Percentiles rank a stretch among this genome's conserved stretches.
Conservation (phyloP, 116 monocot species). For the Thalassia testudinum region DNA sequence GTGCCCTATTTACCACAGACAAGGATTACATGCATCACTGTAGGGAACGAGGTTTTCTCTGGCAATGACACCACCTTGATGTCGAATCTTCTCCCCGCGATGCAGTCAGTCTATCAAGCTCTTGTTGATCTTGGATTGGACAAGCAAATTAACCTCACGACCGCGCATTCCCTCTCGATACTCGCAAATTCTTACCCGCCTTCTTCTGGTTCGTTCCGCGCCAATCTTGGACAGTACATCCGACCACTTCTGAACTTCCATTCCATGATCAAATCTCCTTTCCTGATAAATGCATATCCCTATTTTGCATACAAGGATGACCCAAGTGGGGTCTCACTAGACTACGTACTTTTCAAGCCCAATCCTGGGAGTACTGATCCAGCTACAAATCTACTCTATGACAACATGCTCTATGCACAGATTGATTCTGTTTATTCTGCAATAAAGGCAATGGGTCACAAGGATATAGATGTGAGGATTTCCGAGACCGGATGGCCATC, state of each 20-base stretch:
- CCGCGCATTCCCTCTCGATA: slow-evolving; percentile 27
- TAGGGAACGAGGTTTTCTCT: slow-evolving; percentile 30
- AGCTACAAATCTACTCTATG: slow-evolving; percentile 20
- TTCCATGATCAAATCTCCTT: slow-evolving; percentile 23
- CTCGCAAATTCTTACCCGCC: slow-evolving; percentile 29
- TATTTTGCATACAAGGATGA: slow-evolving; percentile 36
- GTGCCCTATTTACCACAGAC: slow-evolving; percentile 19
- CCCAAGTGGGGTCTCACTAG: slow-evolving; percentile 11
- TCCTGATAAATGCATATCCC: slow-evolving; percentile 40
- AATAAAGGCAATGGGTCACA: slow-evolving; percentile 15
- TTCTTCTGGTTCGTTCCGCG: slow-evolving; percentile 20
- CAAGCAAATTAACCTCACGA: slow-evolving; percentile 21
- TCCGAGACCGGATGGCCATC: slow-evolving; percentile 54
- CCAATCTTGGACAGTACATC: slow-evolving; percentile 16
- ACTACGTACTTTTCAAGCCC: slow-evolving; percentile 33
- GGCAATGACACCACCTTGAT: slow-evolving; percentile 23
- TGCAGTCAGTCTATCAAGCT: slow-evolving; percentile 27
- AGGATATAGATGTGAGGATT: slow-evolving; percentile 23
- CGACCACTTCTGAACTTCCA: slow-evolving; percentile 31
- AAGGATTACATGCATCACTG: slow-evolving; percentile 35
- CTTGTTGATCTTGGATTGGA: slow-evolving; percentile 16
- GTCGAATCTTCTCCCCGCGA: slow-evolving; percentile 24
- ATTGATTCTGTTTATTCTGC: slow-evolving; percentile 34
- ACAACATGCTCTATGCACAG: slow-evolving; percentile 45
- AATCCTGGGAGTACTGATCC: slow-evolving; percentile 24